Conservation (phyloP, 2,329 filamentous ascomycete genomes). For the Stagonosporopsis tanaceti region DNA sequence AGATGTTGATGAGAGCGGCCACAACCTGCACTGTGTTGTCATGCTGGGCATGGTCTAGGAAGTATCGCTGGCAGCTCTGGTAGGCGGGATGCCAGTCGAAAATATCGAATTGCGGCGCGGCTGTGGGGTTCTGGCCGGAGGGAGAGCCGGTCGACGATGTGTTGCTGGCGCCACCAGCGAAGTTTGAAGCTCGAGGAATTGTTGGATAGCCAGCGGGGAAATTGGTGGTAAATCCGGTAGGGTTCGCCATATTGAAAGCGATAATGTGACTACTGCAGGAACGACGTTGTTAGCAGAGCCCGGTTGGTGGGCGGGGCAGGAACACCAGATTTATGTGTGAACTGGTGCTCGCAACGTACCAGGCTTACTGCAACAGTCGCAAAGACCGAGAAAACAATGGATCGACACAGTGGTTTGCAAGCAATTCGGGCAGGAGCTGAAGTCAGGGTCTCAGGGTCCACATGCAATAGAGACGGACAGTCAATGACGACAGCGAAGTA, state of each 20-base stretch:
- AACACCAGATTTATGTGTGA: slow-evolving; percentile 26
- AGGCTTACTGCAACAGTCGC: slow-evolving; percentile 23
- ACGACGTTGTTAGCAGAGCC: slow-evolving; percentile 30
- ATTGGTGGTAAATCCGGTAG: slow-evolving; percentile 42
- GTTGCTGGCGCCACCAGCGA: slow-evolving; percentile 34
- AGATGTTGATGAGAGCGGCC: slow-evolving; percentile 90
- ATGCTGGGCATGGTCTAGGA: slow-evolving; percentile 89
- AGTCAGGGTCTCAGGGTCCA: slow-evolving; percentile 26
- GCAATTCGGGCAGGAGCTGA: slow-evolving; percentile 7
- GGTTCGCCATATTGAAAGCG: slow-evolving; percentile 34
- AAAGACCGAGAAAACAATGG: slow-evolving; percentile 14
- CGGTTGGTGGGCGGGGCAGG: slow-evolving; percentile 30
- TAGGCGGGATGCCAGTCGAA: slow-evolving; percentile 94
- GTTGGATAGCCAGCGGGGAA: slow-evolving; percentile 46
- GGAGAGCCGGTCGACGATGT: slow-evolving; percentile 37
- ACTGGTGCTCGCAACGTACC: slow-evolving; percentile 31
- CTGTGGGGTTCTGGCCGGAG: slow-evolving; percentile 29
- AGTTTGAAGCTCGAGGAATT: slow-evolving; percentile 37
- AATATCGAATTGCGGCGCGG: slow-evolving; percentile 70
- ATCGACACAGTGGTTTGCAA: slow-evolving; percentile 7
- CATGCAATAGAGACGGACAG: slow-evolving; percentile 10
- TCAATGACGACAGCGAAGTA: slow-evolving; percentile 23
- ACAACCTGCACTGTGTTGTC: slow-evolving; percentile 83
- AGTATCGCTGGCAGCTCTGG: slow-evolving; percentile 88
- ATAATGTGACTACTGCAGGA: slow-evolving; percentile 39